Evolutionary conservation across 2,329 filamentous ascomycete genomes (phyloP), one percentile per base, ranked within the genome.

Genomic region (Metarhizium guizhouense): DNA sequence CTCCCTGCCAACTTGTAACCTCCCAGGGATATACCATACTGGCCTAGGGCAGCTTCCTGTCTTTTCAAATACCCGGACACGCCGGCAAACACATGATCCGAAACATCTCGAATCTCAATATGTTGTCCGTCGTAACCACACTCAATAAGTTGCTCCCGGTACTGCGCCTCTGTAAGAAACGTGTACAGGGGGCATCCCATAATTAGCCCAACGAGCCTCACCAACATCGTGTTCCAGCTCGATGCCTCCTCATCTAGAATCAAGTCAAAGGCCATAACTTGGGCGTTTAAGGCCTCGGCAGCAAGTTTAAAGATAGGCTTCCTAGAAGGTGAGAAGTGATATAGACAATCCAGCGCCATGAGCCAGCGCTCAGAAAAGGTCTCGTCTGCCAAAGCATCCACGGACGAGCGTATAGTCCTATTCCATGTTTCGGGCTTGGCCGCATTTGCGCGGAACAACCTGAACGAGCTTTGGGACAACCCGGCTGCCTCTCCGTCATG

Each of bases 241-340:
- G 65, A 64, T 1, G 71, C 68, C 10, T 58, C 52, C 6, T 67
- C 61, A 54, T 68, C 67, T 38, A 74, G 67, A 3, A 81, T 62
- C 1, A 83, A 68, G 56, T 83, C 80, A 56, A 82, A 83, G 0
- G 76, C 78, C 74, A 81, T 79, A 51, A 79, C 65, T 0, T 76
- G 74, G 1, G 79, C 79, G 3, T 69, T 60, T 0, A 83, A 68
- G 0, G 65, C 65, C 3, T 60, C 62, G 3, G 68, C 65, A 1
- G 76, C 71, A 49, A 76, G 70, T 5, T 65, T 55, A 11, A 83
- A 71, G 2, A 81, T 61, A 0, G 74, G 72, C 54, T 66, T 68
- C 11, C 80, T 68, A 0, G 79, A 81, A 0, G 80, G 80, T 0
- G 68, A 69, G 61, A 82, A 83, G 62, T 83, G 79, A 54, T 83